Evolutionary conservation across 1,284 basidiomycete genomes (phyloP).

Genomic region (Malassezia pachydermatis): DNA sequence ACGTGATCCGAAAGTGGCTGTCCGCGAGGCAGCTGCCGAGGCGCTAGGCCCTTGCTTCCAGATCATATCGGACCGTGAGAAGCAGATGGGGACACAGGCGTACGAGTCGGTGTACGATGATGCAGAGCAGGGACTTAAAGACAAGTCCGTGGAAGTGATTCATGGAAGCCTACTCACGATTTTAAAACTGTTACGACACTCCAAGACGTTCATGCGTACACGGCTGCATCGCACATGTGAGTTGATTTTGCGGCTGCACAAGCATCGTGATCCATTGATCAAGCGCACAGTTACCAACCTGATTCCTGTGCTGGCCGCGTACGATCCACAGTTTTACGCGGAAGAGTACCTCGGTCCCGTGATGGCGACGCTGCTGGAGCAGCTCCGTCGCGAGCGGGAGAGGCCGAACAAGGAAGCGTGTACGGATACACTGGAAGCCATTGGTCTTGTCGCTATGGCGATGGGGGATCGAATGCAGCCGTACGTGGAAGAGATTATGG

Average conservation of each 20-base stretch:
- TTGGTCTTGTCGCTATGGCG: slow-evolving; percentile 85
- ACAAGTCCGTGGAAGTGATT: slow-evolving; percentile 69
- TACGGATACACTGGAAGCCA: slow-evolving; percentile 67
- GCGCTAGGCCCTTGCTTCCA: slow-evolving; percentile 46
- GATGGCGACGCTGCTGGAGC: slow-evolving; percentile 32
- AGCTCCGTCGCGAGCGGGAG: slow-evolving; percentile 37
- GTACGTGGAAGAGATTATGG: slow-evolving; percentile 85
- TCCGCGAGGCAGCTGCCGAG: slow-evolving; percentile 43
- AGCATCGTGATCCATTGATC: slow-evolving; percentile 76
- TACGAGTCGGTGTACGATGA: slow-evolving; percentile 58
- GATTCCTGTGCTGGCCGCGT: slow-evolving; percentile 41
- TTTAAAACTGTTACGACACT: slow-evolving; percentile 80
- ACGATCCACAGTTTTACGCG: slow-evolving; percentile 44
- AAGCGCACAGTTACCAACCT: slow-evolving; percentile 53
- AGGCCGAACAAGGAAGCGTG: slow-evolving; percentile 29
- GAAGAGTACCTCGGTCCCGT: slow-evolving; percentile 41
- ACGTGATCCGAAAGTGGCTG: slow-evolving; percentile 39
- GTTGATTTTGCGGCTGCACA: slow-evolving; percentile 80
- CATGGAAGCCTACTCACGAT: slow-evolving; percentile 89
- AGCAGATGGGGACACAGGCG: slow-evolving; percentile 45
- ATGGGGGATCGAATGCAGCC: slow-evolving; percentile 90
- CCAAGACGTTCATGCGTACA: slow-evolving; percentile 90
- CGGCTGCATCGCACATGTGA: slow-evolving; percentile 81
- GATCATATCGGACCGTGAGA: slow-evolving; percentile 41
- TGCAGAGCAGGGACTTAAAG: slow-evolving; percentile 73